phyloP scores from a whole-genome alignment of 2,329 filamentous ascomycete genomes.

The Aspergillus ibericus region DNA sequence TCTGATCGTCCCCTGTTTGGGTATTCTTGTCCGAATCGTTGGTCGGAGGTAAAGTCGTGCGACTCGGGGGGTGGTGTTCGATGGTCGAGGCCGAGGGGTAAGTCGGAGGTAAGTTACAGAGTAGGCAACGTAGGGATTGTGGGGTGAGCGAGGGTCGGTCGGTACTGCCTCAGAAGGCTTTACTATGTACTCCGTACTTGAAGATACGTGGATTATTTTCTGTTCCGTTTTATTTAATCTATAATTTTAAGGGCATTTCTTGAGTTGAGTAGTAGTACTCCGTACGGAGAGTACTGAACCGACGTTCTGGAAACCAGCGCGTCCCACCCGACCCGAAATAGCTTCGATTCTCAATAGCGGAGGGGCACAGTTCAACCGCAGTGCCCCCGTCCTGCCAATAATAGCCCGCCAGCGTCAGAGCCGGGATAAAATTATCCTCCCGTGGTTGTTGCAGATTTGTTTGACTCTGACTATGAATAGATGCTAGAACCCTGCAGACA shows the following conservation, averaged over 20 bases:
- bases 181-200: not conserved
- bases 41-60: not conserved
- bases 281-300: not conserved
- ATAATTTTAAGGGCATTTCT: not conserved
- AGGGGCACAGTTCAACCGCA: not conserved
- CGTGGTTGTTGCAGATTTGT: not conserved
- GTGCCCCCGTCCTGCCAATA: not conserved
- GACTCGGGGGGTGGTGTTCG: not conserved
- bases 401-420: not conserved
- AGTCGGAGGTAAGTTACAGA: not conserved
- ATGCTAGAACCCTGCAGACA: not conserved
- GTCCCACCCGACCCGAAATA: constrained; percentile 2
- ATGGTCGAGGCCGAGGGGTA: not conserved
- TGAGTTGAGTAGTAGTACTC: no score
- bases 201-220: not conserved
- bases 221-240: not conserved
- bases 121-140: not conserved
- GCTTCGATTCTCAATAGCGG: constrained; percentile 5
- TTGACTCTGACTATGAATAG: not conserved
- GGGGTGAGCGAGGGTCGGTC: not conserved
- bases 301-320: constrained; percentile 4
- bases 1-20: not conserved
- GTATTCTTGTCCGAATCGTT: constrained; percentile 1
- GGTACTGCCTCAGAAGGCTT: not conserved
- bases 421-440: not conserved